Evolutionary conservation across 2,329 filamentous ascomycete species (phyloP).

Genomic region (Ophiostoma piceae): DNA sequence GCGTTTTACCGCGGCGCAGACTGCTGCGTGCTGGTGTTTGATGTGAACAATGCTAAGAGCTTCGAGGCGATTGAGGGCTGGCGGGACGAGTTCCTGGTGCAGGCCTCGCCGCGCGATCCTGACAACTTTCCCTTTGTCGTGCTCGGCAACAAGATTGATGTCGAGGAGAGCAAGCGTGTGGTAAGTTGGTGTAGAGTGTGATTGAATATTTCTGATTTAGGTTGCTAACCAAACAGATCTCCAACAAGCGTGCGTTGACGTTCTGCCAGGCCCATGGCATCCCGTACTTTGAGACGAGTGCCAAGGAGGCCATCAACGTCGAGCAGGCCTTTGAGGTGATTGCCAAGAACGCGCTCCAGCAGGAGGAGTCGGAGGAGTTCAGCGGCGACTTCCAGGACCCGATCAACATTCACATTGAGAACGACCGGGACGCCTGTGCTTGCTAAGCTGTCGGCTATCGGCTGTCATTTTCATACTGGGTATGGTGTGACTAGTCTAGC

Average conservation of each 20-base stretch:
- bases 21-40: slow-evolving; percentile 95
- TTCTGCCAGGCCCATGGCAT: slow-evolving; percentile 98
- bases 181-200: too few relatives aligned
- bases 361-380: slow-evolving; percentile 97
- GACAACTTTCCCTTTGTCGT: slow-evolving; percentile 98
- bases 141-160: slow-evolving; percentile 97
- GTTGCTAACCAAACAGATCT: slow-evolving; percentile 60
- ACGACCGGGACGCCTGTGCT: slow-evolving; percentile 85
- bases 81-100: slow-evolving; percentile 96
- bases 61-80: slow-evolving; percentile 98
- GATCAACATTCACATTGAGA: slow-evolving; percentile 96
- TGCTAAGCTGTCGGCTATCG: slow-evolving; percentile 51
- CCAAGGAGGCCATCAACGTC: slow-evolving; percentile 97
- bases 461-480: not conserved
- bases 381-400: slow-evolving; percentile 96
- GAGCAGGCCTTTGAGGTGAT: slow-evolving; percentile 84
- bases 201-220: too few relatives aligned
- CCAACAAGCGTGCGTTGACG: slow-evolving; percentile 89
- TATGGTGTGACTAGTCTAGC: not conserved
- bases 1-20: slow-evolving; percentile 97
- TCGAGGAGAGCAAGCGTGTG: slow-evolving; percentile 95
- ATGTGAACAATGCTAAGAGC: slow-evolving; percentile 98
- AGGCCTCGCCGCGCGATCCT: slow-evolving; percentile 91
- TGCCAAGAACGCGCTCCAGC: slow-evolving; percentile 86
- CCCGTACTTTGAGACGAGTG: slow-evolving; percentile 98